Percentiles rank a stretch among this genome's conserved stretches.
Conservation (phyloP, 768 basidiomycete genomes). For the Daedaleopsis sinensis region DNA sequence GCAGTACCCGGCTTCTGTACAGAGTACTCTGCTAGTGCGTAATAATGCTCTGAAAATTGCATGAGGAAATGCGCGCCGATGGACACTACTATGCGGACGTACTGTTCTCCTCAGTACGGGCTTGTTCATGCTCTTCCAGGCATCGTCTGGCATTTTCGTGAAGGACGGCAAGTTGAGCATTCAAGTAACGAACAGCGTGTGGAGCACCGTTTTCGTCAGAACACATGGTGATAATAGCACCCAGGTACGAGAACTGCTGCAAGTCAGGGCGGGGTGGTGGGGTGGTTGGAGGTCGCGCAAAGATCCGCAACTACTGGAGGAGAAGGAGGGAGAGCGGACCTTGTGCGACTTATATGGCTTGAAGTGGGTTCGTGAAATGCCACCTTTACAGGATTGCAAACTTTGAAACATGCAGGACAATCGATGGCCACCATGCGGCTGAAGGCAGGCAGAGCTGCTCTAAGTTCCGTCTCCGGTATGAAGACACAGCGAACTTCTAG, state of each 20-base stretch:
- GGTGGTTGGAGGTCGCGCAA: neutral
- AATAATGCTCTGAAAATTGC: constrained; percentile 17
- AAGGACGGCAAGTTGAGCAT: constrained; percentile 27
- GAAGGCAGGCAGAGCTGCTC: neutral
- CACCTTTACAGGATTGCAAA: neutral
- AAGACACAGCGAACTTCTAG: neutral
- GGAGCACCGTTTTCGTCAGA: constrained; percentile 29
- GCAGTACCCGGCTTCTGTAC: constrained; percentile 19
- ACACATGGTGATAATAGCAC: constrained; percentile 20
- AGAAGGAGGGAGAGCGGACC: neutral
- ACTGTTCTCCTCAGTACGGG: constrained; percentile 24
- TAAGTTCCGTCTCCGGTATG: neutral
- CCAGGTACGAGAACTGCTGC: neutral
- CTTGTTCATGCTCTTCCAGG: constrained; percentile 17
- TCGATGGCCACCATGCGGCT: neutral
- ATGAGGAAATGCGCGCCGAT: neutral
- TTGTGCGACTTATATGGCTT: neutral
- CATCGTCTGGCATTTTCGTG: constrained; percentile 26
- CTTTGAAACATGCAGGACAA: neutral
- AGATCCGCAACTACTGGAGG: neutral
- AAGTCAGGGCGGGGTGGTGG: neutral
- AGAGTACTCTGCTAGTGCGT: constrained; percentile 23
- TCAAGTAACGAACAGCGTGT: constrained; percentile 27
- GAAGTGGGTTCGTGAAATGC: neutral
- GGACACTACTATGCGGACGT: neutral